A percentile compares a stretch with the other conserved stretches of the same genome.
phyloP scores from a whole-genome alignment of 768 basidiomycete species.

The Amanita muscaria region DNA sequence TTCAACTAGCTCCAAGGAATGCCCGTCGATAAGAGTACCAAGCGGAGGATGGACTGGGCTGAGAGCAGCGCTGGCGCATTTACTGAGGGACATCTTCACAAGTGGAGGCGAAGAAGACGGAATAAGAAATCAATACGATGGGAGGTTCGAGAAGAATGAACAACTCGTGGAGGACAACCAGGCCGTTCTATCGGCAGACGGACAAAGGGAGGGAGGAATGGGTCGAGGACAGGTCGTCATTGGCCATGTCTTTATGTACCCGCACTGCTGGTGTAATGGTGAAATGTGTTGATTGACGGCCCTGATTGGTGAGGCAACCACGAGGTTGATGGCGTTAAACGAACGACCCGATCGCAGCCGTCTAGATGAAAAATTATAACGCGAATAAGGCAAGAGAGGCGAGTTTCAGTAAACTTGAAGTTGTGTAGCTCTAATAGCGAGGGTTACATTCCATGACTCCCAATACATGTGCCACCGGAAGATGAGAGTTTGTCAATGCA shows the following conservation, averaged over 20 bases:
- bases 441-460: not conserved
- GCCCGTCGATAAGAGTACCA: conserved; percentile 84
- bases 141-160: conserved; percentile 33
- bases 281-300: conserved; percentile 8
- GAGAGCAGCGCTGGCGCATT: conserved; percentile 25
- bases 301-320: conserved; percentile 10
- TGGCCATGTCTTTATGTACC: no score
- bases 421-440: not conserved
- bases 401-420: not conserved
- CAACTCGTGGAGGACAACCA: conserved; percentile 7
- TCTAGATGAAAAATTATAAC: not conserved
- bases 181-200: conserved; percentile 7
- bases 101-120: conserved; percentile 16
- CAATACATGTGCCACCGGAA: not conserved
- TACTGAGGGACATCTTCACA: conserved; percentile 28
- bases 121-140: conserved; percentile 14
- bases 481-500: not conserved
- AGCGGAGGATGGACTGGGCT: conserved; percentile 47
- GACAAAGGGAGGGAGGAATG: conserved; percentile 10
- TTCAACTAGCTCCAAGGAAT: conserved; percentile 78
- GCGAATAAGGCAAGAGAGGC: not conserved
- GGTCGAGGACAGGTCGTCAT: no score
- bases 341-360: conserved; percentile 1
- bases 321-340: conserved; percentile 5
- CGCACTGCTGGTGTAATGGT: no score